Conservation (phyloP, 257 asterid species). For the Solanum corneliomulleri region DNA sequence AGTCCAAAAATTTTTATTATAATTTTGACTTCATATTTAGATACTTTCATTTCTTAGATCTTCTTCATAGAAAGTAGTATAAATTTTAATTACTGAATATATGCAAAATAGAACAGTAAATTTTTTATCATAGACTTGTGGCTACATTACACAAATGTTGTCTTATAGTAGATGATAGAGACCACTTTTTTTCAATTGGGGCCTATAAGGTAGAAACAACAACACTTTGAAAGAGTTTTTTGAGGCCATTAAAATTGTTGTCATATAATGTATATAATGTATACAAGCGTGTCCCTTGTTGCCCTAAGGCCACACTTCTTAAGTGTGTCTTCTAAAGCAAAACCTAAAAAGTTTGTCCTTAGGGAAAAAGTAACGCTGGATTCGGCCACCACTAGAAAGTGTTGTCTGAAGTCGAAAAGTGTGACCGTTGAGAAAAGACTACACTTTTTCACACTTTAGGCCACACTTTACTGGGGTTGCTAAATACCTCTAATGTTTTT, state of each 20-base stretch:
- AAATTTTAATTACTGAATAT: no score
- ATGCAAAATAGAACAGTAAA: no score
- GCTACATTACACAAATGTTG: background rate
- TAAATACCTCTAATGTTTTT: background rate
- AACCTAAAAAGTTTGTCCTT: no score
- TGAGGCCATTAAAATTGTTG: background rate
- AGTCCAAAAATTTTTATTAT: no score
- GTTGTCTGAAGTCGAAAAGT: background rate
- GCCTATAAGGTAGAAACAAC: background rate
- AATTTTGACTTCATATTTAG: no score
- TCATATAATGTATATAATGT: background rate
- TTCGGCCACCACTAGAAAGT: background rate
- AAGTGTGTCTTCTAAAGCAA: no score
- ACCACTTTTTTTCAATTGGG: no score
- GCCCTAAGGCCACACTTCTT: background rate
- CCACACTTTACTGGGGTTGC: background rate
- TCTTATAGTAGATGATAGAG: background rate
- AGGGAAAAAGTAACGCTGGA: background rate
- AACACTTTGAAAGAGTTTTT: background rate
- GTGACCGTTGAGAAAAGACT: background rate
- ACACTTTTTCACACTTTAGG: background rate
- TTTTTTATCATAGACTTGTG: no score
- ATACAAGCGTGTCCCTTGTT: background rate
- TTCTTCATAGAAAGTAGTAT: background rate
- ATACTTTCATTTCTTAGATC: no score